Evolutionary conservation across 148 eudicot species (phyloP).

Genomic region (Camellia granthamiana): DNA sequence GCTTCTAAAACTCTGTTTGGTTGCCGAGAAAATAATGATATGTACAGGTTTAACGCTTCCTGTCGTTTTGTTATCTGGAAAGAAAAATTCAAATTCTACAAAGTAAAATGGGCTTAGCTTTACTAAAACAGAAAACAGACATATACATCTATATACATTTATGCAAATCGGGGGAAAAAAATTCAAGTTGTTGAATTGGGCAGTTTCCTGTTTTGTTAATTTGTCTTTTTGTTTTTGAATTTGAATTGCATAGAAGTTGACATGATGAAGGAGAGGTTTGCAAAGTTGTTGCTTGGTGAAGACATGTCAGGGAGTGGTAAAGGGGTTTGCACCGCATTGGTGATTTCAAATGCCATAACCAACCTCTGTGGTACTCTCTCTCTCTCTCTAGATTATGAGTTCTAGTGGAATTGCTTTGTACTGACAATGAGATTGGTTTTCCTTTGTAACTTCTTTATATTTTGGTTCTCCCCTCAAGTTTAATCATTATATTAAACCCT

Average conservation of each 20-base stretch:
- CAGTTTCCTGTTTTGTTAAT: constrained; percentile 13
- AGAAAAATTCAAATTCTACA: neutral
- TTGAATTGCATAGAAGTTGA: constrained; percentile 53
- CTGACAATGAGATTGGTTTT: neutral
- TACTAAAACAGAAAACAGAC: neutral
- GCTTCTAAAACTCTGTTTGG: neutral
- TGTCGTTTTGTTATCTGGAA: neutral
- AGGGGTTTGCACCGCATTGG: constrained; percentile 82
- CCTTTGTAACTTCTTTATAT: neutral
- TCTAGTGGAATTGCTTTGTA: neutral
- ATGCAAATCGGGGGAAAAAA: neutral
- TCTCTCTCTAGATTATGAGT: neutral
- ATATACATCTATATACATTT: neutral
- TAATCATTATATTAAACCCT: neutral
- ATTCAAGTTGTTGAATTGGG: neutral
- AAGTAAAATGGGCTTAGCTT: no score
- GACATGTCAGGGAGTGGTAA: constrained; percentile 98
- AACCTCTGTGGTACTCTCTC: constrained; percentile 67
- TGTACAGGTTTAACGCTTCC: neutral
- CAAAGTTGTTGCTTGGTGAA: constrained; percentile 87
- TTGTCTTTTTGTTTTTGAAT: neutral
- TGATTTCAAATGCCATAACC: constrained; percentile 91
- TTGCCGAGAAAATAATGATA: neutral
- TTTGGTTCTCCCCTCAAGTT: neutral
- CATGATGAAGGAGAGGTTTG: constrained; percentile 94